A percentile compares a stretch with the other conserved stretches of the same genome.
phyloP scores from a whole-genome alignment of 2,329 filamentous ascomycete genomes.

The Xylaria sp. region DNA sequence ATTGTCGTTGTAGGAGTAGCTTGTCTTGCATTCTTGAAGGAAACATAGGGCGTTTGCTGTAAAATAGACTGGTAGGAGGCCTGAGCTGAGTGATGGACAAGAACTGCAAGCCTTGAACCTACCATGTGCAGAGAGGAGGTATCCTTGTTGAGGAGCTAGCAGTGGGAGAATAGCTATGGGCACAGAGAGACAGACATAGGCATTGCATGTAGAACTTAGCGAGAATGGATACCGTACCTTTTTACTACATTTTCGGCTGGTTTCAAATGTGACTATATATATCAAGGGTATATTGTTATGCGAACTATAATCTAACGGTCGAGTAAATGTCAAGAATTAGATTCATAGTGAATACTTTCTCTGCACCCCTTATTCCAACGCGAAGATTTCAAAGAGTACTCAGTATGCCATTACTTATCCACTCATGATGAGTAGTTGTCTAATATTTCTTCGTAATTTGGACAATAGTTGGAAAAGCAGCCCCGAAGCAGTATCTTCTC shows the following conservation, averaged over 20 bases:
- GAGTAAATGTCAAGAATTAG: too few relatives aligned
- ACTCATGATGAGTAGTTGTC: neutral
- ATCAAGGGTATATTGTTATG: too few relatives aligned
- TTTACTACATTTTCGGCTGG: neutral
- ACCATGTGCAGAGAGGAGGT: neutral
- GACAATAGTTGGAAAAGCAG: neutral
- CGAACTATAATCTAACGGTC: too few relatives aligned
- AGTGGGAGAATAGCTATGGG: slow-evolving; percentile 24
- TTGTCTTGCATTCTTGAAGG: slow-evolving; percentile 18
- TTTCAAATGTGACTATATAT: neutral
- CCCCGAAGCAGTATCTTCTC: slow-evolving; percentile 1
- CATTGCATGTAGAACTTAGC: slow-evolving; percentile 38
- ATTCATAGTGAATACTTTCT: too few relatives aligned
- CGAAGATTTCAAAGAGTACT: neutral
- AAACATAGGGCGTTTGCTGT: slow-evolving; percentile 14
- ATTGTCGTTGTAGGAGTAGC: slow-evolving; percentile 31
- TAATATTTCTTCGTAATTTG: neutral
- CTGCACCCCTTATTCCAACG: neutral
- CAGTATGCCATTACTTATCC: neutral
- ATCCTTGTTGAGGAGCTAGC: neutral
- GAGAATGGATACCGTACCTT: slow-evolving; percentile 36
- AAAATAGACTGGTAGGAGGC: slow-evolving; percentile 10
- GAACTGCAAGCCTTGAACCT: slow-evolving; percentile 2
- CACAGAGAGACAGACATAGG: slow-evolving; percentile 10
- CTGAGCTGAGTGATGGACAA: slow-evolving; percentile 12